Base-by-base conservation (phyloP, 192 early-diverging fungal species). In the Linnemannia elongata region DNA sequence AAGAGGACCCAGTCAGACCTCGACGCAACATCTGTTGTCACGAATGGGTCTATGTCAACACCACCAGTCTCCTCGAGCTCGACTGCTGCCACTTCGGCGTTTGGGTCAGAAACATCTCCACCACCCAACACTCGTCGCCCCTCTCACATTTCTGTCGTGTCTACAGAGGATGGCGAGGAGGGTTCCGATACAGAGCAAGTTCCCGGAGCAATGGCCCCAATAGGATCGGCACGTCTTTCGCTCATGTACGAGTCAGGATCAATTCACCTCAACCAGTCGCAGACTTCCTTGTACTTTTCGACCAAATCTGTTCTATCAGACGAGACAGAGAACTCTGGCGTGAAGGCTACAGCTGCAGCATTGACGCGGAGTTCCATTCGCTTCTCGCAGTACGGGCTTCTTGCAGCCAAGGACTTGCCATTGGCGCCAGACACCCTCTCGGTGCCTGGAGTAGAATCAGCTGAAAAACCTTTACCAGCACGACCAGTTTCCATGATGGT, bases 141-240 rank as follows among this genome's bases (percentile, higher is more conserved):
- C 27, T 85, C 83, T 1, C 74, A 80, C n/a, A 73, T 57, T 17
- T 85, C 83, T 7, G 63, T n/a, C 17, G 52, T 55, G 6, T 82
- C 81, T 12, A 77, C 74, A 20, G 69, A 72, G 33, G 83, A 80
- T 39, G 83, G 71, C 54, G 82, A 82, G 24, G 76, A 82, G 18
- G 52, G 74, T 15, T 45, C 45, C 4, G 82, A 75, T 20, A 36
- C 70, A 12, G 72, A 84, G 22, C 44, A 49, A 6, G n/a, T 63
- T 9, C 72, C 79, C 22, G 24, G 52, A 45, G 24, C 72, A 18
- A 38, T 70, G 9, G 33, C 52, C 3, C 33, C 76, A 17, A 70
- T 69, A 27, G 55, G 74, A 10, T 35, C 69, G 5, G 60, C 60
- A 35, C 71, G 70, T 1, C 42, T 78, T 39, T 74, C 75, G 44